phyloP scores from a whole-genome alignment of 2,329 filamentous ascomycete genomes.

The Lachnellula arida region DNA sequence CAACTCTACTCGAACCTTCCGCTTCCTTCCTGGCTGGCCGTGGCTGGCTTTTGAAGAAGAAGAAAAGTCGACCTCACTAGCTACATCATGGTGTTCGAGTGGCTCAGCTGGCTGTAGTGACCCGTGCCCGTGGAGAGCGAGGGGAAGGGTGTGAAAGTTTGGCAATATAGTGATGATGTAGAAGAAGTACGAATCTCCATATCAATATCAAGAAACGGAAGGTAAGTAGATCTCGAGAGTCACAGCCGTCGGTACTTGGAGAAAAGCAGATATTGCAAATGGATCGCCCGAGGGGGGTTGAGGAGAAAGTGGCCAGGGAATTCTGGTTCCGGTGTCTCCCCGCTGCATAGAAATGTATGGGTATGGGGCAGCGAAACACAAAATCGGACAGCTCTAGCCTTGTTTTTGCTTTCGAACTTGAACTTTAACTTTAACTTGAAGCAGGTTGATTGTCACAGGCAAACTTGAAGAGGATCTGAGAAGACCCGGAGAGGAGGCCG shows the following conservation, averaged over 20 bases:
- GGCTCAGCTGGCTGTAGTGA: neutral
- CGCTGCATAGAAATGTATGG: conserved; percentile 5
- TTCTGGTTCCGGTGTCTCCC: conserved; percentile 7
- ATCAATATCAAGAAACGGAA: neutral
- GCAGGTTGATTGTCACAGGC: neutral
- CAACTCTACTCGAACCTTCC: neutral
- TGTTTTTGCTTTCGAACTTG: neutral
- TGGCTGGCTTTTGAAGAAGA: neutral
- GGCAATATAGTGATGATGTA: neutral
- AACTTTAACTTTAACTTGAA: too few relatives aligned
- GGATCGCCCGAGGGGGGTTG: neutral
- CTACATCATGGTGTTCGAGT: neutral
- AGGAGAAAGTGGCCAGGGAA: neutral
- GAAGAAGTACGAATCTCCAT: neutral
- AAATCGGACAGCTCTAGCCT: neutral
- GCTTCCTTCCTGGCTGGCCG: neutral
- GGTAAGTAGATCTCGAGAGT: neutral
- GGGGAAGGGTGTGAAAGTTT: neutral
- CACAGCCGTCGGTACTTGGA: neutral
- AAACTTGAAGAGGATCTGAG: neutral
- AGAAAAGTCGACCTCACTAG: neutral
- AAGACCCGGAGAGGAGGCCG: too few relatives aligned
- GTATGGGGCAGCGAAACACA: conserved; percentile 3
- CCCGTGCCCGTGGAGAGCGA: neutral
- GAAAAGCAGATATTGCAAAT: neutral